These are phyloP conservation scores for Stachybotrys echinatus DNA, from an alignment of 2,329 filamentous ascomycete species.

Conservation along the genomic window DNA sequence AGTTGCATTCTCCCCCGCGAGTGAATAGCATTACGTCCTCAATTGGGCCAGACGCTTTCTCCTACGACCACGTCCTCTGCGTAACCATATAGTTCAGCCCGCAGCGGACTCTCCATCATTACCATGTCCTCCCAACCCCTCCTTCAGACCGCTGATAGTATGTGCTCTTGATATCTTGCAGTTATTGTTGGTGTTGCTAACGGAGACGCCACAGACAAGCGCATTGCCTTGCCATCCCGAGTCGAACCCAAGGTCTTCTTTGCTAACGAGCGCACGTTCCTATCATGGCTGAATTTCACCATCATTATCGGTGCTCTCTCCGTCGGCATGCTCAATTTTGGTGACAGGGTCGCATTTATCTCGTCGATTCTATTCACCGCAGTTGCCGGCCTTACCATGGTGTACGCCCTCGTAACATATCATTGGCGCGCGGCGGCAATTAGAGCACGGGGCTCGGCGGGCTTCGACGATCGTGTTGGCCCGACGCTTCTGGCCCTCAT, in stretches of 20 bases:
- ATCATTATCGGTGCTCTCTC: constrained; percentile 95
- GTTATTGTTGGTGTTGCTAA: constrained; percentile 8
- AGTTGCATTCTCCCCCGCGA: no score
- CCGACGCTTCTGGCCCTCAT: constrained; percentile 87
- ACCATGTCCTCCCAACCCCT: constrained; percentile 95
- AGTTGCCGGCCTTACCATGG: constrained; percentile 91
- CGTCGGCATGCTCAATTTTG: constrained; percentile 96
- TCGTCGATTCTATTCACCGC: constrained; percentile 89
- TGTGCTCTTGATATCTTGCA: constrained; percentile 13
- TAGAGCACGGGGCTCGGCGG: constrained; percentile 81
- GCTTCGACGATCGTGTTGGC: constrained; percentile 94
- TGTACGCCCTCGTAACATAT: constrained; percentile 91
- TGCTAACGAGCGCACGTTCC: constrained; percentile 98
- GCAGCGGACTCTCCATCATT: no score
- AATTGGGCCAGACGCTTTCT: no score
- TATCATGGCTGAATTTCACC: constrained; percentile 99
- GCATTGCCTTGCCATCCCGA: constrained; percentile 93
- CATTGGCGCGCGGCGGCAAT: constrained; percentile 97
- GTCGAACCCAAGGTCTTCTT: constrained; percentile 99
- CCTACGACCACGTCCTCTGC: no score
- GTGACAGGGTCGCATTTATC: constrained; percentile 89
- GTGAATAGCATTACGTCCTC: no score
- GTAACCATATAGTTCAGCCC: no score
- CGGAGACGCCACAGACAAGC: constrained; percentile 66
- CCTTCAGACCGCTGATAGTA: constrained; percentile 89